These are phyloP conservation scores for Hypomontagnella monticulosa DNA, from an alignment of 495 filamentous ascomycete genomes.

Conservation along the genomic window DNA sequence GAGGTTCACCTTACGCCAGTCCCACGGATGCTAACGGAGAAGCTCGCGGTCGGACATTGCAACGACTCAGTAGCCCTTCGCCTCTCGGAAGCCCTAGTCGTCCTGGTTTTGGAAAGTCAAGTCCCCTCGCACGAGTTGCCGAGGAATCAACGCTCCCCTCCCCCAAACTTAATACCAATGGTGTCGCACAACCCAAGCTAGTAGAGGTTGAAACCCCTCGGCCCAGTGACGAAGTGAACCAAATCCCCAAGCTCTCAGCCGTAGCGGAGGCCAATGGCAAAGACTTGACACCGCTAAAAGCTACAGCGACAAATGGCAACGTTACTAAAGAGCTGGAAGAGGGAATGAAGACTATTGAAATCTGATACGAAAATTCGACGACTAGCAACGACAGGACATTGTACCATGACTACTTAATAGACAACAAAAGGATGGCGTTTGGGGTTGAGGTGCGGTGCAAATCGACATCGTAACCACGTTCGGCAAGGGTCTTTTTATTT, in stretches of 20 bases:
- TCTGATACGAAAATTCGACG: conserved; percentile 51
- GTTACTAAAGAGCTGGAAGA: conserved; percentile 48
- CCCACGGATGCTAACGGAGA: conserved; percentile 58
- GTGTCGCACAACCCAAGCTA: conserved; percentile 48
- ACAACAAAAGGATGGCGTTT: conserved; percentile 47
- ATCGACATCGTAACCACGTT: conserved; percentile 14
- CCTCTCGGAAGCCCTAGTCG: conserved; percentile 64
- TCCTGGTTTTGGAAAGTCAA: conserved; percentile 60
- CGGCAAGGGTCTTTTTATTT: conserved; percentile 15
- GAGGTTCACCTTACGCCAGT: conserved; percentile 64
- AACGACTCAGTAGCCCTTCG: conserved; percentile 61
- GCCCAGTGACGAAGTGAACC: conserved; percentile 56
- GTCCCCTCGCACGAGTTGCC: conserved; percentile 61
- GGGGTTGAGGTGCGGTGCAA: conserved; percentile 36
- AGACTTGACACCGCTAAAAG: conserved; percentile 34
- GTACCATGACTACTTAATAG: conserved; percentile 45
- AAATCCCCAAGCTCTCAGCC: conserved; percentile 41
- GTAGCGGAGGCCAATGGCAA: conserved; percentile 37
- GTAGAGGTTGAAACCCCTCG: conserved; percentile 64
- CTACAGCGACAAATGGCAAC: conserved; percentile 38
- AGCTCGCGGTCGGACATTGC: conserved; percentile 62
- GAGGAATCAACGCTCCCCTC: conserved; percentile 54
- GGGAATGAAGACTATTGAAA: conserved; percentile 68
- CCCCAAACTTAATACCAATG: conserved; percentile 35
- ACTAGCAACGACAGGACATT: conserved; percentile 41